These are phyloP conservation scores for Aspergillus terreus DNA, from an alignment of 2,329 filamentous ascomycete genomes.

Conservation along the genomic window DNA sequence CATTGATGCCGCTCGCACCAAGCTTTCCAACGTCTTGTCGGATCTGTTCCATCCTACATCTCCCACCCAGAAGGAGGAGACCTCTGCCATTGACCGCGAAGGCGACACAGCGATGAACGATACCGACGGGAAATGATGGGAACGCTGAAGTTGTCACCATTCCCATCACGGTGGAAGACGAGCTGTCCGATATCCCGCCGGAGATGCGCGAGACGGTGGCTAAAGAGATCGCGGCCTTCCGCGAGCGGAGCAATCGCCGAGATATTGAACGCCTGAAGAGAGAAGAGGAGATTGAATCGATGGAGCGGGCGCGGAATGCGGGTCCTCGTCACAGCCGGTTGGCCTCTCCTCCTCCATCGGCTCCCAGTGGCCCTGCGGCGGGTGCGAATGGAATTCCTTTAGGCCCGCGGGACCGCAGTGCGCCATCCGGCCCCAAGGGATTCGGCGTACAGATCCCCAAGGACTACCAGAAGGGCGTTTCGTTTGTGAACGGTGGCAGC, in stretches of 20 bases:
- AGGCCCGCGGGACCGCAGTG: conserved; percentile 67
- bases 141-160: conserved; percentile 84
- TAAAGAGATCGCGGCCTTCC: conserved; percentile 88
- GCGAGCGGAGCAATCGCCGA: conserved; percentile 82
- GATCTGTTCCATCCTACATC: conserved; percentile 67
- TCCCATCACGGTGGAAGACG: conserved; percentile 81
- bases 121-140: conserved; percentile 52
- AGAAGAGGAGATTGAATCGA: conserved; percentile 89
- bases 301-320: conserved; percentile 72
- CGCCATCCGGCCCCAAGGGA: conserved; percentile 68
- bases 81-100: conserved; percentile 55
- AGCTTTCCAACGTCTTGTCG: conserved; percentile 64
- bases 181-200: conserved; percentile 88
- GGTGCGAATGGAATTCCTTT: conserved; percentile 72
- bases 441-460: conserved; percentile 61
- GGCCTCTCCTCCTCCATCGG: conserved; percentile 64
- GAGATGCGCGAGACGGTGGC: conserved; percentile 96
- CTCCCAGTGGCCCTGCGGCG: conserved; percentile 59
- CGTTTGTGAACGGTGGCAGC: conserved; percentile 76
- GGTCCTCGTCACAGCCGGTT: conserved; percentile 62
- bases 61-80: conserved; percentile 42
- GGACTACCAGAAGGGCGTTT: conserved; percentile 72
- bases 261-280: conserved; percentile 82
- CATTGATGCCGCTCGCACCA: conserved; percentile 64
- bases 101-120: conserved; percentile 70